Evolutionary conservation across 495 filamentous ascomycete species (phyloP).

Genomic region (Daldinia childiae): DNA sequence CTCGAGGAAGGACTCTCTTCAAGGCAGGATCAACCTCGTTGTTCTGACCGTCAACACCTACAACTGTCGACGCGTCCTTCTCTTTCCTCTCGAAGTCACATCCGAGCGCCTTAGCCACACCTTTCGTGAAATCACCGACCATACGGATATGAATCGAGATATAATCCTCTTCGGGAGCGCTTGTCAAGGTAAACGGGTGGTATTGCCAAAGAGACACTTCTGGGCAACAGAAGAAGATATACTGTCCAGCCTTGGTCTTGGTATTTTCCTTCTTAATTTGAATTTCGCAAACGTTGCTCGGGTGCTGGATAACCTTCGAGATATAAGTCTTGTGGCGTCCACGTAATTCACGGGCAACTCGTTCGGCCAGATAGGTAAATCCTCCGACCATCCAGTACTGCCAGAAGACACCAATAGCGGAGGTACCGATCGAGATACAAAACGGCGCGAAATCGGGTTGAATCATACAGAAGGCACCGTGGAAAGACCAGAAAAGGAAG

Average conservation of each 20-base stretch:
- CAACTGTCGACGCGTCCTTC: constrained; percentile 65
- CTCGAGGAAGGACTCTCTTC: constrained; percentile 73
- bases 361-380: constrained; percentile 74
- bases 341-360: constrained; percentile 73
- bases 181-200: constrained; percentile 81
- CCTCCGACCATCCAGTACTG: constrained; percentile 83
- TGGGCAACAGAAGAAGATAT: constrained; percentile 84
- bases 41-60: constrained; percentile 69
- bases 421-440: constrained; percentile 67
- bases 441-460: constrained; percentile 77
- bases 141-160: constrained; percentile 82
- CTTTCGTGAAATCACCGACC: constrained; percentile 73
- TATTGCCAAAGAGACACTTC: constrained; percentile 83
- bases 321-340: constrained; percentile 80
- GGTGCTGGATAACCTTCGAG: constrained; percentile 84
- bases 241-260: constrained; percentile 80
- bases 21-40: constrained; percentile 71
- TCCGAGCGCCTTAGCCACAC: constrained; percentile 70
- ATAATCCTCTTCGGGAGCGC: constrained; percentile 83
- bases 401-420: constrained; percentile 78
- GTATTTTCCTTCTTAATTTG: constrained; percentile 86
- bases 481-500: constrained; percentile 84
- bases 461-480: constrained; percentile 84
- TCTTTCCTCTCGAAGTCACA: constrained; percentile 72
- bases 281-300: constrained; percentile 83